Evolutionary conservation across 345 rosid species (phyloP).

Genomic region (Anacardium occidentale): DNA sequence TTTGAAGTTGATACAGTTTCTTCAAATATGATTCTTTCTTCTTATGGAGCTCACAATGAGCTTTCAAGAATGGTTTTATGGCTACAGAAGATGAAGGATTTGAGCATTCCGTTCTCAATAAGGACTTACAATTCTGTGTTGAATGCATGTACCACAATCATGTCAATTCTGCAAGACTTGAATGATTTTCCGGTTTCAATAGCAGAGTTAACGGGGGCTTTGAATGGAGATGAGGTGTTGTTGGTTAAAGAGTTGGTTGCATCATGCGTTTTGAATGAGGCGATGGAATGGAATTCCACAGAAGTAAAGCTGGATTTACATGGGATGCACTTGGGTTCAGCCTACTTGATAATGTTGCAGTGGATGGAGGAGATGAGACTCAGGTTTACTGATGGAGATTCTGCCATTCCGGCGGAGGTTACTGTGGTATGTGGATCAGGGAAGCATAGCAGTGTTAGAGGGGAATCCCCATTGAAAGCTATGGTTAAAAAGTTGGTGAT

Average conservation of each 20-base stretch:
- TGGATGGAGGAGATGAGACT: conserved; percentile 65
- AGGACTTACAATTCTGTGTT: conserved; percentile 74
- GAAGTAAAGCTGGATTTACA: conserved; percentile 83
- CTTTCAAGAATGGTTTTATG: conserved; percentile 59
- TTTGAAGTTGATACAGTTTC: conserved; percentile 56
- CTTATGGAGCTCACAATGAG: conserved; percentile 60
- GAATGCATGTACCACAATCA: conserved; percentile 61
- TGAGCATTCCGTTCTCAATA: conserved; percentile 48
- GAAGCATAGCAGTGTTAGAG: conserved; percentile 63
- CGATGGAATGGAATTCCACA: conserved; percentile 45
- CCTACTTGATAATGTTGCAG: conserved; percentile 64
- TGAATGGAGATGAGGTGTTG: conserved; percentile 48
- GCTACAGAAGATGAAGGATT: conserved; percentile 53
- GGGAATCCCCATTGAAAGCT: conserved; percentile 70
- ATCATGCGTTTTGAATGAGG: conserved; percentile 50
- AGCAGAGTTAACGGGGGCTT: conserved; percentile 38
- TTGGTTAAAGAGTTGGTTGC: conserved; percentile 50
- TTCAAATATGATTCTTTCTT: conserved; percentile 77
- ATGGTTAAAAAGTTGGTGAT: conserved; percentile 57
- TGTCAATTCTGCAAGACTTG: conserved; percentile 35
- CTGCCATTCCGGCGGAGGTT: conserved; percentile 54
- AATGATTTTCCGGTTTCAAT: conserved; percentile 43
- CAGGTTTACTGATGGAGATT: conserved; percentile 37
- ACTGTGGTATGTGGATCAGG: conserved; percentile 72
- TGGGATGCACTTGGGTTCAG: conserved; percentile 71